These are phyloP conservation scores for Colletotrichum orchidophilum DNA, from an alignment of 2,329 filamentous ascomycete species.

Conservation along the genomic window DNA sequence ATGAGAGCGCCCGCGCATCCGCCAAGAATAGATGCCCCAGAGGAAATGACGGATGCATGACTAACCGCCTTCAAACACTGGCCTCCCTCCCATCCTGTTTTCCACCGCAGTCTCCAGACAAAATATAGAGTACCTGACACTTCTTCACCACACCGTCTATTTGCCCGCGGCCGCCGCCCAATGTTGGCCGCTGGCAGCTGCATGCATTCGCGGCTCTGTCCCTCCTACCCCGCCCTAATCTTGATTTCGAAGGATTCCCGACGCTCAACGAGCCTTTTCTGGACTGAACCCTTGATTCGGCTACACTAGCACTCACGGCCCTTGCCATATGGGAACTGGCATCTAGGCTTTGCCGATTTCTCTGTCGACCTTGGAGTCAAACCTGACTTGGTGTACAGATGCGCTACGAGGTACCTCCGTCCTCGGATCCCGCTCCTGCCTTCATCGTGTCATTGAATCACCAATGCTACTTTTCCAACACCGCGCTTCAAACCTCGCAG, in stretches of 20 bases:
- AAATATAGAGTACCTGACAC: not conserved
- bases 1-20: not conserved
- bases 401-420: not conserved
- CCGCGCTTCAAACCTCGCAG: not conserved
- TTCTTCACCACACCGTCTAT: constrained; percentile 18
- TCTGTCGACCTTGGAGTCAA: not conserved
- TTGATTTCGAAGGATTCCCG: constrained; percentile 16
- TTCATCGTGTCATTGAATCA: not conserved
- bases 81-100: not conserved
- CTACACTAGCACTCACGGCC: not conserved
- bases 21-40: not conserved
- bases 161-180: constrained; percentile 4
- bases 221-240: constrained; percentile 25
- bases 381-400: not conserved
- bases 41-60: constrained; percentile 14
- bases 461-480: not conserved
- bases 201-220: constrained; percentile 21
- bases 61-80: not conserved
- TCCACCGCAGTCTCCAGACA: not conserved
- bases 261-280: constrained; percentile 4
- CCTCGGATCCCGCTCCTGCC: not conserved
- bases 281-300: not conserved
- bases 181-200: not conserved
- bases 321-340: constrained; percentile 6
- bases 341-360: not conserved